Evolutionary conservation across 2,329 filamentous ascomycete genomes (phyloP).

Genomic region (Colletotrichum sojae): DNA sequence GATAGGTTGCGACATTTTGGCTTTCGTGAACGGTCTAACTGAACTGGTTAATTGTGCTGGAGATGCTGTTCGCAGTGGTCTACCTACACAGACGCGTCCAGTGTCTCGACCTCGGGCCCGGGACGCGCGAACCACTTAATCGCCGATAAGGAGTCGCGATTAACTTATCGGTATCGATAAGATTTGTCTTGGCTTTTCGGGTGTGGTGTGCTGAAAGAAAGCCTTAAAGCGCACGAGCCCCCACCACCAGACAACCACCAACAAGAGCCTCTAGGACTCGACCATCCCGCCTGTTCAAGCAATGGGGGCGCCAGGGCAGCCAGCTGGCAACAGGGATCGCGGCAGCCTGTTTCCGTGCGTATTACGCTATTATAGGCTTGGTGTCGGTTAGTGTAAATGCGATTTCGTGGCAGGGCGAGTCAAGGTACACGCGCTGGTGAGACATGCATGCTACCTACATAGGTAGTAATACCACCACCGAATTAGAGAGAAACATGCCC

Average conservation of each 20-base stretch:
- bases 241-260: not conserved
- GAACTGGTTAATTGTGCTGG: not conserved
- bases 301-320: not conserved
- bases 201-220: slow-evolving; percentile 4
- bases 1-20: slow-evolving; percentile 59
- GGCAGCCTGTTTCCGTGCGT: not conserved
- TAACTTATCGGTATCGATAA: slow-evolving; percentile 32
- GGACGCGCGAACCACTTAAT: slow-evolving; percentile 22
- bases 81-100: slow-evolving; percentile 19
- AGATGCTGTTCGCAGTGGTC: not conserved
- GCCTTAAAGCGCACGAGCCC: slow-evolving; percentile 11
- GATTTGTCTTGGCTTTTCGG: slow-evolving; percentile 16
- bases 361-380: too few relatives aligned
- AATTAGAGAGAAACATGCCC: slow-evolving; percentile 13
- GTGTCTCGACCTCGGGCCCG: not conserved
- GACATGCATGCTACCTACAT: slow-evolving; percentile 21
- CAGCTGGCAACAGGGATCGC: slow-evolving; percentile 17
- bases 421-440: not conserved
- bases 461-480: too few relatives aligned
- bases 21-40: not conserved
- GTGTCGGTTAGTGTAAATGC: too few relatives aligned
- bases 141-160: slow-evolving; percentile 31
- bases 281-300: slow-evolving; percentile 25
- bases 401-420: too few relatives aligned
- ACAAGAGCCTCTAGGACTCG: slow-evolving; percentile 9